These are phyloP conservation scores for Sphagnum fallax DNA, from an alignment of 228 moss, liverwort and hornwort genomes.

Conservation along the genomic window DNA sequence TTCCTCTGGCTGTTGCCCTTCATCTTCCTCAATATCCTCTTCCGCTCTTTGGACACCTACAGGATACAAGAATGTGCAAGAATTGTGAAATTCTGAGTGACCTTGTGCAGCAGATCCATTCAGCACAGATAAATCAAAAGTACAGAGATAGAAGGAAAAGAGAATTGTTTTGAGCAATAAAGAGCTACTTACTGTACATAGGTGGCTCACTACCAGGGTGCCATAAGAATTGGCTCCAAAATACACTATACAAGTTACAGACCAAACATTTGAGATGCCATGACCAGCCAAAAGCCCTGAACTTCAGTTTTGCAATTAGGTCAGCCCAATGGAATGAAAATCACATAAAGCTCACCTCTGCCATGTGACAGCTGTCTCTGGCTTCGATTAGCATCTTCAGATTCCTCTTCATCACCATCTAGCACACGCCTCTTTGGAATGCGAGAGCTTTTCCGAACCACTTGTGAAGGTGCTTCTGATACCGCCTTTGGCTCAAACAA, in stretches of 20 bases:
- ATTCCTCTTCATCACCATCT: slow-evolving; percentile 71
- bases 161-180: too few relatives aligned
- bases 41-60: slow-evolving; percentile 19
- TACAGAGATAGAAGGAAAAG: too few relatives aligned
- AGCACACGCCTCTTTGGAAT: slow-evolving; percentile 84
- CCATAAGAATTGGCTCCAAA: too few relatives aligned
- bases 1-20: slow-evolving; percentile 12
- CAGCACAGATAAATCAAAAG: too few relatives aligned
- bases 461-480: slow-evolving; percentile 35
- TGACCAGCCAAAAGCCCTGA: too few relatives aligned
- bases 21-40: slow-evolving; percentile 9
- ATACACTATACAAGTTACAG: too few relatives aligned
- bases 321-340: too few relatives aligned
- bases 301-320: too few relatives aligned
- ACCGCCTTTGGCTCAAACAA: slow-evolving; percentile 2
- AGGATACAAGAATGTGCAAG: not conserved
- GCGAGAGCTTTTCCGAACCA: slow-evolving; percentile 89
- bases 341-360: slow-evolving; percentile 18
- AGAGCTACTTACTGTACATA: too few relatives aligned
- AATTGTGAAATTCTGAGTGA: not conserved
- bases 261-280: too few relatives aligned
- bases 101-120: too few relatives aligned
- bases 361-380: slow-evolving; percentile 15
- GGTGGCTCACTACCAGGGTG: too few relatives aligned
- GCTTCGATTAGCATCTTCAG: slow-evolving; percentile 20